Evolutionary conservation across 805 yeast species (phyloP), one percentile per base, ranked within the genome.

Genomic region (Danielia reshetovae): DNA sequence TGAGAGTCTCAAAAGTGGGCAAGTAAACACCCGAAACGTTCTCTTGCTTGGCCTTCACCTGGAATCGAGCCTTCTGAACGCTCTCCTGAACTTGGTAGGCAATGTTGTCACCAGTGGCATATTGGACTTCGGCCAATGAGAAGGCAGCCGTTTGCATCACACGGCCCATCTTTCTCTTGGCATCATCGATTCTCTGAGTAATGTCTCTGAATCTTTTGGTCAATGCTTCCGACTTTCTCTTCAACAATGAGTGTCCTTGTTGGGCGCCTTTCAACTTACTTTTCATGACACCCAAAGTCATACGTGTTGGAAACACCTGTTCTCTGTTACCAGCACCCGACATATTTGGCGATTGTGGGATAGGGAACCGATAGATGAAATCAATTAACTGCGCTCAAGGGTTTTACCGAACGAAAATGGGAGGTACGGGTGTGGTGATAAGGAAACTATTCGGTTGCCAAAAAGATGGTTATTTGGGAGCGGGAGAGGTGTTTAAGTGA

Each of bases 101-200:
- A 49, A 90, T 87, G 64, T 87, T 87, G 54, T 88, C 96, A 39
- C 97, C 97, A 2, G 97, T 90, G 17, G 98, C 98, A 56, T 93
- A 93, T 29, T 93, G 82, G 30, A 90, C 97, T 60, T 90, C 98
- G 3, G 97, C 97, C 51, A 90, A 73, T 6, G 97, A 89, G 60
- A 90, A 90, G 1, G 97, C 94, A 2, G 98, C 98, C 0, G 95
- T 85, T 59, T 93, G 97, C 97, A 90, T 90, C 28, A 90, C 96
- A 46, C 90, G 74, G 32, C 97, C 98, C 97, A 93, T 90, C 69
- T 90, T 93, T 51, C 90, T 77, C 66, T 90, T 90, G 28, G 97
- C 81, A 49, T 87, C 95, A 59, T 93, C 96, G 57, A 90, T 90
- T 60, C 96, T 72, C 58, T 76, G 85, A 12, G 97, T 88, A 54